These are phyloP conservation scores for Wickerhamiella qilinensis DNA, from an alignment of 805 yeast genomes.

Conservation along the genomic window DNA sequence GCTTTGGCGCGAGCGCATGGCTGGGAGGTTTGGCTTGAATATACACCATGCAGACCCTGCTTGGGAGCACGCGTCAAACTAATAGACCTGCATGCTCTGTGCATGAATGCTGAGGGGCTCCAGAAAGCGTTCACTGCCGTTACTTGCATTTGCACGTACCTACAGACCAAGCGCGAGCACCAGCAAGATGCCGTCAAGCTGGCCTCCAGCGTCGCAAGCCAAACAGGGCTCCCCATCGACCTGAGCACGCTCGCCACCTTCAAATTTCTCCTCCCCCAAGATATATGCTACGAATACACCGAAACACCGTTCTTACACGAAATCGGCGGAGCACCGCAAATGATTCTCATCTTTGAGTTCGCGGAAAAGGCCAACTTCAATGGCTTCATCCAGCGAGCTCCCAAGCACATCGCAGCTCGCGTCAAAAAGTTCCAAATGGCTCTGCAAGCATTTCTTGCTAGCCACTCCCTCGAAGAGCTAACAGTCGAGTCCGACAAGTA, in stretches of 20 bases:
- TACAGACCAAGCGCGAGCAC: slow-evolving; percentile 6
- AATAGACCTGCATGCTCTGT: no score
- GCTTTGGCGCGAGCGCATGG: no score
- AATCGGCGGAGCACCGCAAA: slow-evolving; percentile 24
- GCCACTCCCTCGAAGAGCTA: slow-evolving; percentile 2
- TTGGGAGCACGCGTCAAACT: no score
- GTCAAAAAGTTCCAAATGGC: slow-evolving; percentile 7
- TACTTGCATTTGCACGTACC: slow-evolving; percentile 6
- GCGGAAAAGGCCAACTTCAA: slow-evolving; percentile 39
- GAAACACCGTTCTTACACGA: slow-evolving; percentile 40
- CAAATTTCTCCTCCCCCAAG: slow-evolving; percentile 46
- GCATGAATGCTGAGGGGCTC: slow-evolving; percentile 2
- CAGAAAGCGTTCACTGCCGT: background rate
- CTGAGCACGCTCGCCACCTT: slow-evolving; percentile 49
- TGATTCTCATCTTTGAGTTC: slow-evolving; percentile 59
- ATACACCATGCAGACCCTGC: no score
- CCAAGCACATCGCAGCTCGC: slow-evolving; percentile 7
- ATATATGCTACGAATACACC: slow-evolving; percentile 54
- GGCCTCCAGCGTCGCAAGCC: slow-evolving; percentile 29
- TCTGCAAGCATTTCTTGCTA: slow-evolving; percentile 4
- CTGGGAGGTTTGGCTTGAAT: no score
- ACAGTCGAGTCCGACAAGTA: background rate
- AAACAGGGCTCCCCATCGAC: slow-evolving; percentile 25
- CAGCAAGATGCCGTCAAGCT: slow-evolving; percentile 11
- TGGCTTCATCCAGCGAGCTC: slow-evolving; percentile 4